Evolutionary conservation across 768 basidiomycete species (phyloP).

Genomic region (Tulasnella sp.): DNA sequence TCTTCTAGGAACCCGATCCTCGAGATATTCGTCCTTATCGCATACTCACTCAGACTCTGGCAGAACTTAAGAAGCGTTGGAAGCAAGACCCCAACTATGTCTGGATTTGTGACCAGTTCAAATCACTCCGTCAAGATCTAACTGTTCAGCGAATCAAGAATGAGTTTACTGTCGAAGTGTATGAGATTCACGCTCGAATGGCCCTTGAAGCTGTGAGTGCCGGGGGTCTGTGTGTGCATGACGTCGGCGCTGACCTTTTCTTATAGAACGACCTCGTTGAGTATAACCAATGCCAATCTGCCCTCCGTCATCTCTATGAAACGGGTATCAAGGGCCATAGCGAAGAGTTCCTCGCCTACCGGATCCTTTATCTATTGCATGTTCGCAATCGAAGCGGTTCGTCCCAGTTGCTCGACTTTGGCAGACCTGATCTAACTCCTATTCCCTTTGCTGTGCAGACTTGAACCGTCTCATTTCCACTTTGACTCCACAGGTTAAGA

Average conservation of each 20-base stretch:
- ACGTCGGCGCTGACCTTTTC: conserved; percentile 15
- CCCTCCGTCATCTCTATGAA: conserved; percentile 83
- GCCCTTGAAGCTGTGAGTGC: conserved; percentile 77
- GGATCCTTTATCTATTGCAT: conserved; percentile 91
- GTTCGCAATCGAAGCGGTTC: conserved; percentile 88
- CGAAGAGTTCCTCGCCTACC: conserved; percentile 95
- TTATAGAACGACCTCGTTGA: conserved; percentile 92
- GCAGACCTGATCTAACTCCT: not conserved
- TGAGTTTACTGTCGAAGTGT: conserved; percentile 93
- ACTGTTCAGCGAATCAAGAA: conserved; percentile 99
- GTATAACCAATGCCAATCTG: conserved; percentile 96
- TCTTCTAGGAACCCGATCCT: conserved; percentile 83
- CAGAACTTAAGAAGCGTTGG: conserved; percentile 84
- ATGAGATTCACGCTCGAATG: conserved; percentile 97
- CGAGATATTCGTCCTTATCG: conserved; percentile 85
- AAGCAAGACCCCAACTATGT: conserved; percentile 64
- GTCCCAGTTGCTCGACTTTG: conserved; percentile 26
- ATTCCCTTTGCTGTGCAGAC: conserved; percentile 47
- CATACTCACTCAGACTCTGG: conserved; percentile 75
- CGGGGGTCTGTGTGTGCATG: not conserved
- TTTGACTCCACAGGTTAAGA: conserved; percentile 88
- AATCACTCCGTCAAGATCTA: conserved; percentile 92
- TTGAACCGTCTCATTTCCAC: conserved; percentile 95
- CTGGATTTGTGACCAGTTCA: conserved; percentile 98
- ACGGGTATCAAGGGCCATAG: conserved; percentile 86